Percentiles rank a stretch among this genome's conserved stretches.
Evolutionary conservation across 2,329 filamentous ascomycete species (phyloP).

Genomic region (Hypoxylon sp.): DNA sequence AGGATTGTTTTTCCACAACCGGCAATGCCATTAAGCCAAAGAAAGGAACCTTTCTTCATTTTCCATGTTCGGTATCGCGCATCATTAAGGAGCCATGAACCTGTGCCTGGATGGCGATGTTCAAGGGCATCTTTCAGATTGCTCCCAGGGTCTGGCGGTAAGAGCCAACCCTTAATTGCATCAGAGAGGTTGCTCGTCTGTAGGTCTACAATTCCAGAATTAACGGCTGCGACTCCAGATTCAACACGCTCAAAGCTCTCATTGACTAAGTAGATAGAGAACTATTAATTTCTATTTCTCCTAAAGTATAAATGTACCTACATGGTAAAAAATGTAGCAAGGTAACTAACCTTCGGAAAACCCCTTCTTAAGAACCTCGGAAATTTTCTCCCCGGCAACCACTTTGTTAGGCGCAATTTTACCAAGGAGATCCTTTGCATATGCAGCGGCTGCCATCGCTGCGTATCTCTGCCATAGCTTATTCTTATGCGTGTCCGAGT

Average conservation of each 20-base stretch:
- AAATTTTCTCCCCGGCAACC: conserved; percentile 11
- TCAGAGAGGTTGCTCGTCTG: too few relatives aligned
- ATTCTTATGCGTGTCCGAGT: conserved; percentile 52
- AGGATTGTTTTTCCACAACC: conserved; percentile 62
- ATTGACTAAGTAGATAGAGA: too few relatives aligned
- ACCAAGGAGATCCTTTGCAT: conserved; percentile 42
- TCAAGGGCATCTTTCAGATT: conserved; percentile 55
- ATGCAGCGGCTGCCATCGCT: conserved; percentile 49
- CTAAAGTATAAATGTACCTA: too few relatives aligned
- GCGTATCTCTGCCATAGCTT: conserved; percentile 49
- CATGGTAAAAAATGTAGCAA: not conserved
- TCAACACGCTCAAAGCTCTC: too few relatives aligned
- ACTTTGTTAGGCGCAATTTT: conserved; percentile 26
- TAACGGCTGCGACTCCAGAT: too few relatives aligned
- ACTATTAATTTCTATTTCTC: too few relatives aligned
- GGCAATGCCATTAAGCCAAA: conserved; percentile 59
- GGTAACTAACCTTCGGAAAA: conserved; percentile 10
- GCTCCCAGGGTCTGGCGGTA: conserved; percentile 53
- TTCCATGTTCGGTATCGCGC: conserved; percentile 54
- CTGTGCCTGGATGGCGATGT: conserved; percentile 53
- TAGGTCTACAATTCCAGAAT: too few relatives aligned
- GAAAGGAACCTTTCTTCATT: conserved; percentile 46
- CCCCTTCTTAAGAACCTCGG: not conserved
- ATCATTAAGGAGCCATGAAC: conserved; percentile 56
- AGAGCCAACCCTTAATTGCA: conserved; percentile 51